These are phyloP conservation scores for Metschnikowia matae DNA, from an alignment of 805 yeast genomes.

Conservation along the genomic window DNA sequence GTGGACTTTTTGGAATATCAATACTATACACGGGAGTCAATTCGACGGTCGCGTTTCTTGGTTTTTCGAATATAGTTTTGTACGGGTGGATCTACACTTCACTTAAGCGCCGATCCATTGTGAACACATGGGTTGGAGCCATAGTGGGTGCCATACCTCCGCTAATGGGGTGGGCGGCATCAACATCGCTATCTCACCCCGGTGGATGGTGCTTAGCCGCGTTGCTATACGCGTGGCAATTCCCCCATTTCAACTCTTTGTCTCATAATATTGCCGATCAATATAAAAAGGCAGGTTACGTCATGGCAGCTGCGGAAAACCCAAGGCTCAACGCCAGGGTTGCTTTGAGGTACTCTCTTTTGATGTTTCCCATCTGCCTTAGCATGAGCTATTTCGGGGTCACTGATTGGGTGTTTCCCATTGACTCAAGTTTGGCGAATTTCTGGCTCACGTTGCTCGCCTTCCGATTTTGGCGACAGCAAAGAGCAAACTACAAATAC, in stretches of 20 bases:
- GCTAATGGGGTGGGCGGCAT: constrained; percentile 96
- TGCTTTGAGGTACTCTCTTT: constrained; percentile 80
- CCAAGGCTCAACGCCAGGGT: constrained; percentile 92
- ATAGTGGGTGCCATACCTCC: constrained; percentile 99
- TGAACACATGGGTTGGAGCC: constrained; percentile 98
- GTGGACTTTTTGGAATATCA: constrained; percentile 69
- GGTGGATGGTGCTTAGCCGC: constrained; percentile 95
- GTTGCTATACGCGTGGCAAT: constrained; percentile 93
- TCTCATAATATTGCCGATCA: constrained; percentile 86
- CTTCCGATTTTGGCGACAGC: constrained; percentile 81
- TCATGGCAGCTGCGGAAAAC: constrained; percentile 94
- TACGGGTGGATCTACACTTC: constrained; percentile 93
- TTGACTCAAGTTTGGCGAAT: constrained; percentile 81
- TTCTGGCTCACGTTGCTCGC: constrained; percentile 84
- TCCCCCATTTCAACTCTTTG: constrained; percentile 93
- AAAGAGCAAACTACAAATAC: constrained; percentile 43
- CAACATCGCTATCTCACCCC: constrained; percentile 74
- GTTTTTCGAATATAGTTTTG: constrained; percentile 70
- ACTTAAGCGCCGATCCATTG: constrained; percentile 74
- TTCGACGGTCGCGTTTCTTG: constrained; percentile 78
- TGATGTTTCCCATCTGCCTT: constrained; percentile 90
- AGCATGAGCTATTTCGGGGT: constrained; percentile 75
- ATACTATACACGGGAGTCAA: constrained; percentile 79
- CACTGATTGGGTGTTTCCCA: constrained; percentile 73
- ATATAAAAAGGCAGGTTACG: constrained; percentile 89